Evolutionary conservation across 2,329 filamentous ascomycete genomes (phyloP), one percentile per base, ranked within the genome.

Genomic region (Aspergillus ustus): DNA sequence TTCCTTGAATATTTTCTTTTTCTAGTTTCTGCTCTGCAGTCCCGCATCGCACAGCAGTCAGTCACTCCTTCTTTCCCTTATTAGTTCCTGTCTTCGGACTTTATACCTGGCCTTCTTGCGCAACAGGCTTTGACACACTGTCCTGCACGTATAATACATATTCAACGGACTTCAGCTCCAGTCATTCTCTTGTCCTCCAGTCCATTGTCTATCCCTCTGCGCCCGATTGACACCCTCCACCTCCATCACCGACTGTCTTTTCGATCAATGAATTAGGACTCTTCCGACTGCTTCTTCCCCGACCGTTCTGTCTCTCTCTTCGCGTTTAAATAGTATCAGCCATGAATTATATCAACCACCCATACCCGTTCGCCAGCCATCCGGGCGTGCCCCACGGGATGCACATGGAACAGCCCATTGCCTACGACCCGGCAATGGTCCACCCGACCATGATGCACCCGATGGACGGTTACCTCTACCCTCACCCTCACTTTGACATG

Each of bases 301-400:
- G 49, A 57, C 54, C 43, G 28, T 58, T 61, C 34, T 53, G 53
- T 57, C 57, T 29, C 28, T 62, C 49, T 19, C 52, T 57, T 60
- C 57, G 61, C 55, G 43, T 63, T 62, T 50, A 52, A 28, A 25
- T 25, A 25, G 37, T 31, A 52, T 54, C 67, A 65, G 65, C 58
- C 65, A 79, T 79, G 77, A 78, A 74, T 54, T 79, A 76, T 59
- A 70, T 77, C 17, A 75, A 78, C 60, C 73, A 75, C 45, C 69
- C 76, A 58, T 79, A 75, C 66, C 67, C 70, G 31, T 79, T 74
- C 58, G 64, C 70, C 31, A 70, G 70, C 58, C 75, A 77, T 66
- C 62, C 71, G 48, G 72, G 68, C 13, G 64, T 77, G 20, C 75
- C 74, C 34, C 62, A 70, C 50, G 72, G 68, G 11, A 63, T 77